Evolutionary conservation across 345 rosid genomes (phyloP).

Genomic region (Clarkia xantiana): DNA sequence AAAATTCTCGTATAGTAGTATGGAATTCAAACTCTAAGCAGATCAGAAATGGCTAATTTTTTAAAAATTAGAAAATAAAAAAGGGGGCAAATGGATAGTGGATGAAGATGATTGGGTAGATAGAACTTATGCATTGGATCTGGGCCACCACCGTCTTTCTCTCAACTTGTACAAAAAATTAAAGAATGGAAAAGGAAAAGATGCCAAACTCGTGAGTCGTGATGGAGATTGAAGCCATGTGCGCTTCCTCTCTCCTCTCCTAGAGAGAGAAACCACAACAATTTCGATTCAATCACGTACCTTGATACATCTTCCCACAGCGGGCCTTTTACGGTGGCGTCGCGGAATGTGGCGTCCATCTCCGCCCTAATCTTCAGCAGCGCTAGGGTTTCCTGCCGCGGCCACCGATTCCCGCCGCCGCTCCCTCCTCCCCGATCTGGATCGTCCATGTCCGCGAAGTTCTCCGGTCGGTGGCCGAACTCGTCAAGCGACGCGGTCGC

Average conservation of each 20-base stretch:
- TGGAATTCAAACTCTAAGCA: too few species aligned
- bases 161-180: too few species aligned
- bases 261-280: slow-evolving; percentile 7
- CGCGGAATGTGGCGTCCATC: slow-evolving; percentile 71
- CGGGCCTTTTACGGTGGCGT: slow-evolving; percentile 77
- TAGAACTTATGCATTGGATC: slow-evolving; percentile 45
- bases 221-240: slow-evolving; percentile 34
- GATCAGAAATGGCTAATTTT: too few species aligned
- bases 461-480: slow-evolving; percentile 9
- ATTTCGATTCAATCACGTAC: slow-evolving; percentile 13
- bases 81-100: neutral
- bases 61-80: too few species aligned
- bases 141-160: slow-evolving; percentile 13
- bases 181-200: slow-evolving; percentile 8
- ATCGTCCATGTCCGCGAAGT: slow-evolving; percentile 11
- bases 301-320: slow-evolving; percentile 92
- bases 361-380: slow-evolving; percentile 81
- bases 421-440: slow-evolving; percentile 20
- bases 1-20: too few species aligned
- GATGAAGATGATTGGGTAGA: slow-evolving; percentile 18
- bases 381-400: slow-evolving; percentile 74
- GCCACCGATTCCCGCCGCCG: slow-evolving; percentile 70
- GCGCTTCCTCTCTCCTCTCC: slow-evolving; percentile 7
- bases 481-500: slow-evolving; percentile 10
- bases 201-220: slow-evolving; percentile 31